Evolutionary conservation across 2,329 filamentous ascomycete genomes (phyloP), one percentile per base, ranked within the genome.

Genomic region (Onygenales sp.): DNA sequence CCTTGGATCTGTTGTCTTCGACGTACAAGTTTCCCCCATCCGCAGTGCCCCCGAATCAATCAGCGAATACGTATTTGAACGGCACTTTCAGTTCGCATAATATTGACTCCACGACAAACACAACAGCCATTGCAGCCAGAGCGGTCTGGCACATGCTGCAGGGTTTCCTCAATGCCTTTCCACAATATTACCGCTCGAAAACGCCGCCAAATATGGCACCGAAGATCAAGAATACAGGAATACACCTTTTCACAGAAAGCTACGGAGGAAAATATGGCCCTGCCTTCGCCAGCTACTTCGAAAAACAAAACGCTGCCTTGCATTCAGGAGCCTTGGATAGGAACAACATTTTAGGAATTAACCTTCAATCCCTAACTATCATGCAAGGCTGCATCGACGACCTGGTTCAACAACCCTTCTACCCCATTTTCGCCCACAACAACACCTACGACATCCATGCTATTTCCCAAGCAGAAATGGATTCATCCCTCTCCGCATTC

Each of bases 351-450:
- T 63, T 68, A 39, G 62, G 65, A n/a, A 71, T 75, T 39, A 81
- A 73, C 44, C 58, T 80, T 2, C 77, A 81, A 55, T 79, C 78
- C 0, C 63, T 82, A 1, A 71, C 79, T 0, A 77, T 83, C 55
- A 75, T 81, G 54, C 82, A 82, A 55, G 78, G 77, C 27, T 80
- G 78, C 59, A 73, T 89, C 36, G 87, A 90, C 61, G 75, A 79
- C 58, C 64, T 82, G 31, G 74, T 75, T 1, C 74, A 79, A 61
- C 70, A 70, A 54, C 72, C 73, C 1, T 69, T 67, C 35, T 80
- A 78, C 58, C 72, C 76, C 2, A 64, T 75, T 2, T 76, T 80
- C 59, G 73, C 79, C 0, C 78, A 75, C 63, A 79, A 82, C 64
- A 83, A 83, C 57, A 80, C 79, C 2, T 84, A 83, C 56, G 75